Evolutionary conservation across 2,329 filamentous ascomycete genomes (phyloP).

Genomic region (Phoma herbarum): DNA sequence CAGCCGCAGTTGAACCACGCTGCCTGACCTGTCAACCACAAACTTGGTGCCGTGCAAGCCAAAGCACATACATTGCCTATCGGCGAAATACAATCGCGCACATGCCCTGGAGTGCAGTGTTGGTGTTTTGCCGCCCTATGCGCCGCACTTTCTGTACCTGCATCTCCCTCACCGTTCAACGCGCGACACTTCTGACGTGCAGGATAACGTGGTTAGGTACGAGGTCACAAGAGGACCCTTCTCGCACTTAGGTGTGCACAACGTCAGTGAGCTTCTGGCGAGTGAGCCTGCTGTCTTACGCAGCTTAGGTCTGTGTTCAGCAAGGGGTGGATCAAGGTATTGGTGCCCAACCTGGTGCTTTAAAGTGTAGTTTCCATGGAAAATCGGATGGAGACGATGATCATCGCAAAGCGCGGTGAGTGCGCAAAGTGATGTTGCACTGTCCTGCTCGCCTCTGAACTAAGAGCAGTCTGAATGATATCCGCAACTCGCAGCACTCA

Average conservation of each 20-base stretch:
- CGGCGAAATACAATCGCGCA: no score
- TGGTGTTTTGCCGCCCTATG: not conserved
- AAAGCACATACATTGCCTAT: no score
- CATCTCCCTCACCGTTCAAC: conserved; percentile 7
- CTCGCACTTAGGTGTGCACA: not conserved
- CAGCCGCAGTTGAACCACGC: no score
- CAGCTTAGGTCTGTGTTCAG: not conserved
- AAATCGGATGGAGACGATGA: not conserved
- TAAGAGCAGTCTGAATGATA: not conserved
- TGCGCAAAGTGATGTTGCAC: not conserved
- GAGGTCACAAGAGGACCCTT: not conserved
- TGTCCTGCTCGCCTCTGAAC: not conserved
- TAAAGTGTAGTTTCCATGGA: not conserved
- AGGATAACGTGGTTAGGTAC: not conserved
- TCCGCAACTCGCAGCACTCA: not conserved
- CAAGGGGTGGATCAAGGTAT: not conserved
- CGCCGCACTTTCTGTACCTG: conserved; percentile 2
- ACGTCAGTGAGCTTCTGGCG: not conserved
- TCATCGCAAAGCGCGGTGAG: conserved; percentile 8
- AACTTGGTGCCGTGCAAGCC: no score
- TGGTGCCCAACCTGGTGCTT: conserved; percentile 3
- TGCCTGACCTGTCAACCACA: no score
- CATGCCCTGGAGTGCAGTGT: no score
- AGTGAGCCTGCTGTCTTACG: not conserved
- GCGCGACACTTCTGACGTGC: conserved; percentile 7